Base-by-base conservation (phyloP, 768 basidiomycete species). In the Trametes maxima region DNA sequence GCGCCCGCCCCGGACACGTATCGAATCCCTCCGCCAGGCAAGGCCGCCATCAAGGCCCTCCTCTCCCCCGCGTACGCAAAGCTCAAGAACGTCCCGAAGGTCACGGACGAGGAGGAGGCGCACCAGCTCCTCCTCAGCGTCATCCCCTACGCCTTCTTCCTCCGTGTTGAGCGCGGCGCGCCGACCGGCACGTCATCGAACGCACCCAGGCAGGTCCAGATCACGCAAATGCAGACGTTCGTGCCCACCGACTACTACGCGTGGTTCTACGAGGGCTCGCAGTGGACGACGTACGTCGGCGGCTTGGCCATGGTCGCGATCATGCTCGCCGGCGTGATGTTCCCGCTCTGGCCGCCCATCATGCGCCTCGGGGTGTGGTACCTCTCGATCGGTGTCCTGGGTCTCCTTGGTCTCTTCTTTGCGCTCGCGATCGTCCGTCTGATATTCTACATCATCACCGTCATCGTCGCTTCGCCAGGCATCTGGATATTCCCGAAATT, bases 401-500 rank as follows among this genome's bases (percentile, higher is more conserved):
- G 90, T 33, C 80, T 98, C 64, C 84, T 98, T 59, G 95, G 86
- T 36, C 77, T 93, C 59, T 95, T 99, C 79, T 94, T 98, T 71
- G 94, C 74, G 12, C 83, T 98, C 61, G 93, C 95, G 16, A 85
- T 98, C 66, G 81, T 98, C 54, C 85, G 97, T 52, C 79, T 98
- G 55, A 90, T 99, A 68, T 89, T 98, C 78, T 98, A 94, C 76
- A 82, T 95, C 74, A 85, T 95, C 69, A 95, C 96, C n/a, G 73
- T 95, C 65, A 75, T 98, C 69, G 85, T 85, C 57, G 87, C 86
- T 35, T 86, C 87, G 62, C 94, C 94, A 14, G 97, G 95, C 44
- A 97, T 99, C 49, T 99, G 97, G 97, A 90, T 98, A 78, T 99
- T 98, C 81, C 97, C 97, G 0, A 89, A 96, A 72, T 78, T 99